Percentiles rank a stretch among this genome's conserved stretches.
These are phyloP conservation scores for Trichophyton mentagrophytes DNA, from an alignment of 2,329 filamentous ascomycete species.

Conservation along the genomic window DNA sequence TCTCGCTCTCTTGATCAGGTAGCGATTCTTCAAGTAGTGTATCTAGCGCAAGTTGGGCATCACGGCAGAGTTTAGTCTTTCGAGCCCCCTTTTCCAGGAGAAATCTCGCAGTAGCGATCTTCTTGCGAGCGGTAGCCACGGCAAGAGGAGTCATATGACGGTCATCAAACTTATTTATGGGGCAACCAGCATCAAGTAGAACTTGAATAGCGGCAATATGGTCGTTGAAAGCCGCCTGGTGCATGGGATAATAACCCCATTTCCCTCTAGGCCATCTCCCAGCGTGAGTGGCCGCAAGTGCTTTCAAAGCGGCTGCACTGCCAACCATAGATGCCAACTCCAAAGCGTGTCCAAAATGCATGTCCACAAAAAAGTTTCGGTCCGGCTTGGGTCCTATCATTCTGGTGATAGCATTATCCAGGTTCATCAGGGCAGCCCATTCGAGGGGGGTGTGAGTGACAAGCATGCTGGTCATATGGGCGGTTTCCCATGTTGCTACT, in stretches of 20 bases:
- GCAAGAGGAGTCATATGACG: background rate
- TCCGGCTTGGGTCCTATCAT: background rate
- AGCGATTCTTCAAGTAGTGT: background rate
- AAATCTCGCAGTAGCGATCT: background rate
- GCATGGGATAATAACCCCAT: background rate
- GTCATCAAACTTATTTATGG: background rate
- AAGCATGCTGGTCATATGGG: background rate
- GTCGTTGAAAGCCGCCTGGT: background rate
- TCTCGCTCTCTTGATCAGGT: background rate
- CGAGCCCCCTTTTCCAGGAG: background rate
- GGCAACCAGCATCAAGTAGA: background rate
- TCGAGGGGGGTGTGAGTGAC: background rate
- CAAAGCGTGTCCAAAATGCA: background rate
- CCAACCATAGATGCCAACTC: constrained; percentile 1
- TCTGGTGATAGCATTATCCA: background rate
- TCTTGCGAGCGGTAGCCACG: background rate
- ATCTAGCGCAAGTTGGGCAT: background rate
- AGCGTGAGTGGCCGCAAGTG: background rate
- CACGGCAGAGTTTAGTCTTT: background rate
- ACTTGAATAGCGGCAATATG: background rate
- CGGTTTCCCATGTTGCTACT: background rate
- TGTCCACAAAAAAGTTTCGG: background rate
- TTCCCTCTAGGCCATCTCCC: background rate
- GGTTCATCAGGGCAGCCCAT: background rate
- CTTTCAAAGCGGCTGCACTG: background rate